Evolutionary conservation across 1,284 basidiomycete species (phyloP).

Genomic region (Stygiomarasmius scandens): DNA sequence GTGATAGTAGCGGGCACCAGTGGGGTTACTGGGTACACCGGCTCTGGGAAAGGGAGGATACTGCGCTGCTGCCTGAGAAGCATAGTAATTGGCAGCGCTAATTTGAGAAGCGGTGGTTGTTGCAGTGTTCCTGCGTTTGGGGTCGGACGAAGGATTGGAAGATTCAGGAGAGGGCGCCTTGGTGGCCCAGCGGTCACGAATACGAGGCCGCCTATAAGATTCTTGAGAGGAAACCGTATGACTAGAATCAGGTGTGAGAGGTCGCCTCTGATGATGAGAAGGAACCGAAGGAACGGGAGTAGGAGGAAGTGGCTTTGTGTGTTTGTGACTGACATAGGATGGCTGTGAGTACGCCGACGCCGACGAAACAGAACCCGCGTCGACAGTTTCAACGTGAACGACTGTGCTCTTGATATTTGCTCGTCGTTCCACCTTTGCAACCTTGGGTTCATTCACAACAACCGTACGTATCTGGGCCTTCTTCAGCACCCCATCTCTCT

Average conservation of each 20-base stretch:
- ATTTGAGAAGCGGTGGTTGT: neutral
- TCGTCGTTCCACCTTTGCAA: neutral
- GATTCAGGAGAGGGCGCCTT: neutral
- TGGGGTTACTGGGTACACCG: neutral
- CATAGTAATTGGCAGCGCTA: neutral
- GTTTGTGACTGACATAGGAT: neutral
- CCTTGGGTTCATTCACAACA: neutral
- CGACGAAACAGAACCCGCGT: neutral
- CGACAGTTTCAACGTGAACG: neutral
- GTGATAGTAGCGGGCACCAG: neutral
- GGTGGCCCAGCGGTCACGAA: neutral
- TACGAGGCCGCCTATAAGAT: neutral
- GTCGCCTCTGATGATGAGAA: neutral
- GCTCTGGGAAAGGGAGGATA: neutral
- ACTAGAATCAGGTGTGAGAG: neutral
- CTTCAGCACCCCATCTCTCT: neutral
- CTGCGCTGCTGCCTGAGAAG: neutral
- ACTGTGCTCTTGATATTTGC: neutral
- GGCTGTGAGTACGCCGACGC: neutral
- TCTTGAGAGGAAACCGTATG: neutral
- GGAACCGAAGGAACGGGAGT: neutral
- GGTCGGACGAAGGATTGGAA: neutral
- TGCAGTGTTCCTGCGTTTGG: neutral
- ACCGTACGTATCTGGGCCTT: neutral
- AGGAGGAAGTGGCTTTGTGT: neutral